These are phyloP conservation scores for Suillus variegatus DNA, from an alignment of 768 basidiomycete genomes.

Conservation along the genomic window DNA sequence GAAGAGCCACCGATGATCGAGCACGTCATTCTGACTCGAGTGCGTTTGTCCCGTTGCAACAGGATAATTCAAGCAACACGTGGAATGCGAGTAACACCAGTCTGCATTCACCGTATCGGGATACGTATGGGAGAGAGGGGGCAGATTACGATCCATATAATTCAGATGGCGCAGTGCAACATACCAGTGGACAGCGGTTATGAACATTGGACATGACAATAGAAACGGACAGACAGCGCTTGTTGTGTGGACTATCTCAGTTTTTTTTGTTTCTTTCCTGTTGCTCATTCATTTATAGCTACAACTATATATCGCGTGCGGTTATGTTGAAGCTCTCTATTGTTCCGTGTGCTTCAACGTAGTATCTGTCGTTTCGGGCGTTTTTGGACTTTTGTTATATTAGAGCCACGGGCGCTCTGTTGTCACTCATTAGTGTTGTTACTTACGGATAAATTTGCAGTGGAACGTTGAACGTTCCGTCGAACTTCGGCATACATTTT, in stretches of 20 bases:
- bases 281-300: conserved; percentile 7
- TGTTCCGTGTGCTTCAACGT: conserved; percentile 1
- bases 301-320: not conserved
- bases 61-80: conserved; percentile 55
- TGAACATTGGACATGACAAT: not conserved
- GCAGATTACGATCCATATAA: conserved; percentile 15
- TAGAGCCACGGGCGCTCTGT: not conserved
- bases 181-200: conserved; percentile 2
- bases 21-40: conserved; percentile 60
- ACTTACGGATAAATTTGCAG: not conserved
- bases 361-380: not conserved
- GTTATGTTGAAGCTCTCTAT: not conserved
- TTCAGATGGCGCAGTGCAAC: not conserved
- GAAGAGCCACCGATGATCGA: conserved; percentile 23
- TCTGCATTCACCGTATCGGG: conserved; percentile 42
- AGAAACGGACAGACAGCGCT: not conserved
- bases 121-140: conserved; percentile 16
- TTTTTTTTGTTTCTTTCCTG: not conserved
- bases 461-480: not conserved
- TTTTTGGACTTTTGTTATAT: not conserved
- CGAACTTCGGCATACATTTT: too few species aligned
- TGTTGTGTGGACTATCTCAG: not conserved
- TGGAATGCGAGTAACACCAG: conserved; percentile 59
- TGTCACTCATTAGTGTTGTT: not conserved
- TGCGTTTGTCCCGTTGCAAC: conserved; percentile 71